phyloP scores from a whole-genome alignment of 148 eudicot species.

The Rhododendron griersonianum region DNA sequence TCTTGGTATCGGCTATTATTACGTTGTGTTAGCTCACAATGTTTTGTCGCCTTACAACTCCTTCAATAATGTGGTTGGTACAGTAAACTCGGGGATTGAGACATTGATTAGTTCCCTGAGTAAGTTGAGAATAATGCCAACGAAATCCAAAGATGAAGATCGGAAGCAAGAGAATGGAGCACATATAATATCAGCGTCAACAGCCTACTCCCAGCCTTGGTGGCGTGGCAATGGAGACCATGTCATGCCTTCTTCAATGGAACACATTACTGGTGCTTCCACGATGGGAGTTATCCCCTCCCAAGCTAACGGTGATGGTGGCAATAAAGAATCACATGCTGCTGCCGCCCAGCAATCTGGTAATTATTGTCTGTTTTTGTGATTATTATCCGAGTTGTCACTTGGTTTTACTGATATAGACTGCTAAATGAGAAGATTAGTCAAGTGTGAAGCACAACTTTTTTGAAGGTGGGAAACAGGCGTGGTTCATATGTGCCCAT shows the following conservation, averaged over 20 bases:
- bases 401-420: background rate
- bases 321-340: slow-evolving; percentile 23
- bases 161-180: slow-evolving; percentile 18
- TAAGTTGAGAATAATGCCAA: slow-evolving; percentile 41
- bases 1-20: background rate
- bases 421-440: too few relatives aligned
- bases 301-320: slow-evolving; percentile 28
- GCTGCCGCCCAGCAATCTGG: slow-evolving; percentile 30
- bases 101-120: background rate
- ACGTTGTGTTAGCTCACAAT: background rate
- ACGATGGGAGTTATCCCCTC: slow-evolving; percentile 22
- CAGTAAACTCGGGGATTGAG: slow-evolving; percentile 4
- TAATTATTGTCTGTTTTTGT: slow-evolving; percentile 14
- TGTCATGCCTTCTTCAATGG: slow-evolving; percentile 29
- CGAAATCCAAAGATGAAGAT: slow-evolving; percentile 29
- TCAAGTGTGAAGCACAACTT: background rate
- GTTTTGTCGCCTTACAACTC: background rate
- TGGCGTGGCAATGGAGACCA: slow-evolving; percentile 47
- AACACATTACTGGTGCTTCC: slow-evolving; percentile 25
- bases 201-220: slow-evolving; percentile 54
- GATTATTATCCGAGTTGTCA: background rate
- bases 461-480: background rate
- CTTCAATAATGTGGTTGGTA: background rate
- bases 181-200: slow-evolving; percentile 19
- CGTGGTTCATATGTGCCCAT: background rate